phyloP scores from a whole-genome alignment of 1,139 yeast genomes.

The Hyphopichia wangnamkhiaoensis region DNA sequence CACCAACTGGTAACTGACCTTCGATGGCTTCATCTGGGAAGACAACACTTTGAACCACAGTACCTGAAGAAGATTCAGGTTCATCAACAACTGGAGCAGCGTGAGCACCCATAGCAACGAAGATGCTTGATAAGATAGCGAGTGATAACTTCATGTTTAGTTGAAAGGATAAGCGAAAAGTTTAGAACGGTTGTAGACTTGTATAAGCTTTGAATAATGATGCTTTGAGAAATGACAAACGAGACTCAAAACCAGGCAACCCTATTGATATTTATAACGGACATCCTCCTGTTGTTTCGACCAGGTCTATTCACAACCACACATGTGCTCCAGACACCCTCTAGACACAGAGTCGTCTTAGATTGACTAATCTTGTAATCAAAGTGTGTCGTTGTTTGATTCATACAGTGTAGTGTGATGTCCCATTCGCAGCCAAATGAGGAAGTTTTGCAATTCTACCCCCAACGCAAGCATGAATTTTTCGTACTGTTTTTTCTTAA shows the following conservation, averaged over 20 bases:
- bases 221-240: background rate
- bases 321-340: no score
- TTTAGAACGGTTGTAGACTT: background rate
- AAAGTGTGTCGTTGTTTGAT: no score
- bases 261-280: no score
- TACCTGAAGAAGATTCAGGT: slow-evolving; percentile 3
- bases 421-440: slow-evolving; percentile 2
- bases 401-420: background rate
- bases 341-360: no score
- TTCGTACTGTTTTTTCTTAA: no score
- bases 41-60: slow-evolving; percentile 7
- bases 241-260: no score
- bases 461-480: no score
- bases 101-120: slow-evolving; percentile 10
- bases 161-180: background rate
- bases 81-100: slow-evolving; percentile 11
- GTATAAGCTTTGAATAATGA: background rate
- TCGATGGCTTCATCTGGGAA: slow-evolving; percentile 19
- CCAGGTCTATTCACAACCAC: no score
- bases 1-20: slow-evolving; percentile 11
- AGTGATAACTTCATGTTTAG: slow-evolving; percentile 12
- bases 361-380: no score
- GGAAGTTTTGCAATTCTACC: slow-evolving; percentile 2
- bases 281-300: no score
- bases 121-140: slow-evolving; percentile 8